Percentiles rank a stretch among this genome's conserved stretches.
phyloP scores from a whole-genome alignment of 108 stramenopile genomes.

The Seminavis robusta region DNA sequence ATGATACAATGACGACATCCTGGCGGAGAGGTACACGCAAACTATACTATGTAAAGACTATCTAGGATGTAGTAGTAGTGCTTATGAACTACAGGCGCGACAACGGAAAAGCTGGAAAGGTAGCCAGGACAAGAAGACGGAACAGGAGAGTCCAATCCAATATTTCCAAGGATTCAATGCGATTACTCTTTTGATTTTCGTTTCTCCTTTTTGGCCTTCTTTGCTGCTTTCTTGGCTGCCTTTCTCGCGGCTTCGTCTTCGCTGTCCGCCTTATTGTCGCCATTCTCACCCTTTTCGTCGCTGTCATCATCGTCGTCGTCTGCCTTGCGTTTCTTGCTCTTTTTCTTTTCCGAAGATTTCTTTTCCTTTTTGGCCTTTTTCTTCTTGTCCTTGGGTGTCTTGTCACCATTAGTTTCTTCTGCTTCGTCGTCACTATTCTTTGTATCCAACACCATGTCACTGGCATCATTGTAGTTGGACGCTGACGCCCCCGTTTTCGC shows the following conservation, averaged over 20 bases:
- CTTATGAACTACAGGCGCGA: too few relatives aligned
- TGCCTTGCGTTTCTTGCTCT: slow-evolving; percentile 46
- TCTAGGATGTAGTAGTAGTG: too few relatives aligned
- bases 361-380: slow-evolving; percentile 73
- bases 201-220: slow-evolving; percentile 40
- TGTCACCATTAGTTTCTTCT: slow-evolving; percentile 52
- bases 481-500: slow-evolving; percentile 72
- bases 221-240: slow-evolving; percentile 12
- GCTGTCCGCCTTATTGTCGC: too few relatives aligned
- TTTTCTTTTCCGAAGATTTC: slow-evolving; percentile 39
- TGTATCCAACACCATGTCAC: slow-evolving; percentile 78
- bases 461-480: slow-evolving; percentile 79
- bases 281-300: slow-evolving; percentile 34
- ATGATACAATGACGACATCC: too few relatives aligned
- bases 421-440: slow-evolving; percentile 18
- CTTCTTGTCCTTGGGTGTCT: slow-evolving; percentile 75
- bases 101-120: too few relatives aligned
- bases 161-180: too few relatives aligned
- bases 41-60: too few relatives aligned
- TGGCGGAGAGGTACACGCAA: too few relatives aligned
- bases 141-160: too few relatives aligned
- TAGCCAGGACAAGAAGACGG: too few relatives aligned
- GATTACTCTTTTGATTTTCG: slow-evolving; percentile 26
- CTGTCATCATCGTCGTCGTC: slow-evolving; percentile 48
- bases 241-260: slow-evolving; percentile 24